Percentiles rank a stretch among this genome's conserved stretches.
These are phyloP conservation scores for Sporothrix schenckii DNA, from an alignment of 2,329 filamentous ascomycete species.

Conservation along the genomic window DNA sequence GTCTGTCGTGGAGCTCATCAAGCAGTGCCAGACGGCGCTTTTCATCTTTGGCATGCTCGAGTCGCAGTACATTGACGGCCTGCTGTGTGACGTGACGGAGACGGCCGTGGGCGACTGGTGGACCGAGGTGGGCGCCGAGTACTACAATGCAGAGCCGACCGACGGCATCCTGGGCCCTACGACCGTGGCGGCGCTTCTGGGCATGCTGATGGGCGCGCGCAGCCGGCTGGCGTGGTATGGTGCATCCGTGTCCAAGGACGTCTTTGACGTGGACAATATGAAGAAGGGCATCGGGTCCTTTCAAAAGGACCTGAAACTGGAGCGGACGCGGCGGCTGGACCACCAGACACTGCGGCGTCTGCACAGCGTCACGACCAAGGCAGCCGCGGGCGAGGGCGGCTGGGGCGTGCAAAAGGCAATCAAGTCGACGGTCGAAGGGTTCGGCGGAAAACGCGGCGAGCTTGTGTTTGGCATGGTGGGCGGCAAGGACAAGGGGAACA, in stretches of 20 bases:
- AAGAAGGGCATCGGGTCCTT: conserved; percentile 86
- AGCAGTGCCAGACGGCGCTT: conserved; percentile 85
- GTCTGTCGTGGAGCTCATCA: conserved; percentile 85
- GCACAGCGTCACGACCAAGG: conserved; percentile 84
- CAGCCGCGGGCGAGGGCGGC: conserved; percentile 80
- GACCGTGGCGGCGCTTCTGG: conserved; percentile 84
- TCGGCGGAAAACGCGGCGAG: conserved; percentile 91
- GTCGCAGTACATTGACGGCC: conserved; percentile 85
- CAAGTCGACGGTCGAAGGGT: conserved; percentile 91
- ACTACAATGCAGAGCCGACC: conserved; percentile 88
- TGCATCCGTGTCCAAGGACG: conserved; percentile 84
- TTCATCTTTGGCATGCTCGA: conserved; percentile 85
- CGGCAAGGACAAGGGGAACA: conserved; percentile 81
- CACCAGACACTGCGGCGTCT: conserved; percentile 79
- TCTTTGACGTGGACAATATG: conserved; percentile 80
- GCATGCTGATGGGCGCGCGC: conserved; percentile 83
- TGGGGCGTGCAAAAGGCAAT: conserved; percentile 94
- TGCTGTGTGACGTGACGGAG: conserved; percentile 92
- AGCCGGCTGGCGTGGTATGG: conserved; percentile 86
- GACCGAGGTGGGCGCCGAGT: conserved; percentile 87
- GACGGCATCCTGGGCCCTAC: conserved; percentile 92
- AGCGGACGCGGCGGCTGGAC: conserved; percentile 77
- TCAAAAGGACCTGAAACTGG: conserved; percentile 84
- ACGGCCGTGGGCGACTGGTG: conserved; percentile 92
- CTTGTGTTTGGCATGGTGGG: conserved; percentile 95